Evolutionary conservation across 192 early-diverging fungal genomes (phyloP).

Genomic region (Phycomyces nitens): DNA sequence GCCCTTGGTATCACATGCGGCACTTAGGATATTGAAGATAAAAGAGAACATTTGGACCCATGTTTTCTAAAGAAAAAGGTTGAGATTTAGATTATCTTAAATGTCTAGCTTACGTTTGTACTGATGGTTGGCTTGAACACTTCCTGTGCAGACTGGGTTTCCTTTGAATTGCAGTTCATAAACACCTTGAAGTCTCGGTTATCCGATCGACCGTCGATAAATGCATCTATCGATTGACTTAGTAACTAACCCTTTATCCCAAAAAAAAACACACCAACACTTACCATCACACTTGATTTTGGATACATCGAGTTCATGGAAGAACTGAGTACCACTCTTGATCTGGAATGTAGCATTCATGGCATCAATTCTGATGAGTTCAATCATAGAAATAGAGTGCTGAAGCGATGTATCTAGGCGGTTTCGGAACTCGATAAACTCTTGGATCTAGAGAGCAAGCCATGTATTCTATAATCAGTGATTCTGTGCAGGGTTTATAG

Average conservation of each 20-base stretch:
- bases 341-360: constrained; percentile 45
- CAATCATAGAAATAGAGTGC: constrained; percentile 60
- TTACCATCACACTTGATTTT: constrained; percentile 58
- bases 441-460: constrained; percentile 58
- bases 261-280: neutral
- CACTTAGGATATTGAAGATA: constrained; percentile 35
- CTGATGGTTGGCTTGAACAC: constrained; percentile 37
- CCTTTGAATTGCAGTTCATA: constrained; percentile 47
- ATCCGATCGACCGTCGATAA: constrained; percentile 49
- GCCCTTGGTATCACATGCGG: constrained; percentile 22
- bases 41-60: constrained; percentile 38
- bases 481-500: neutral
- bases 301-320: constrained; percentile 51
- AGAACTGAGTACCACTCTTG: constrained; percentile 46
- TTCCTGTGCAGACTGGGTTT: constrained; percentile 31
- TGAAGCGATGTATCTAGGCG: constrained; percentile 74
- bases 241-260: neutral
- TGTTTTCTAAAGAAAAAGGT: constrained; percentile 13
- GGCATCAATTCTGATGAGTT: constrained; percentile 63
- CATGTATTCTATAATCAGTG: neutral
- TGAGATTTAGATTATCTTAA: neutral
- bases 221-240: constrained; percentile 31
- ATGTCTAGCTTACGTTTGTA: constrained; percentile 25
- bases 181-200: constrained; percentile 74
- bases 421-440: constrained; percentile 80